These are phyloP conservation scores for Moesziomyces antarcticus DNA, from an alignment of 1,284 basidiomycete species.

Conservation along the genomic window DNA sequence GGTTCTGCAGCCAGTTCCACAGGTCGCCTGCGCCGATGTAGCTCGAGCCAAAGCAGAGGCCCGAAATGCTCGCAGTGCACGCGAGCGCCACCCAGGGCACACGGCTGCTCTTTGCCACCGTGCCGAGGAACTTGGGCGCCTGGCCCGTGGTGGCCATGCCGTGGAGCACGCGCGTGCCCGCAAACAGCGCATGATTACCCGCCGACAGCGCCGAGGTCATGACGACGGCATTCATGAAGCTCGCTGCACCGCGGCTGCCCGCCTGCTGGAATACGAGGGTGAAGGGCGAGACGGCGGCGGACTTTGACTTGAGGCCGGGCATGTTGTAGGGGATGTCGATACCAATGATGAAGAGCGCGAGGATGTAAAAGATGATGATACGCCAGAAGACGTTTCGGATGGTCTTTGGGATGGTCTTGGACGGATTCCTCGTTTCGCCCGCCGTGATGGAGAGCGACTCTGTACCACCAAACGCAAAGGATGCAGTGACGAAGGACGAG, in stretches of 20 bases:
- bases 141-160: slow-evolving; percentile 80
- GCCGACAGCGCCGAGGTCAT: slow-evolving; percentile 86
- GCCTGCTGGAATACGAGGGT: slow-evolving; percentile 66
- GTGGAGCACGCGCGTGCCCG: slow-evolving; percentile 78
- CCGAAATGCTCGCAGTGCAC: slow-evolving; percentile 76
- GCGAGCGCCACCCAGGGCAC: slow-evolving; percentile 79
- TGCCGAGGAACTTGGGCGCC: slow-evolving; percentile 79
- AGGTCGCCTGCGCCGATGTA: slow-evolving; percentile 69
- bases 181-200: slow-evolving; percentile 83
- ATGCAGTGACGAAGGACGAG: slow-evolving; percentile 80
- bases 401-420: slow-evolving; percentile 50
- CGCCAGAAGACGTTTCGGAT: slow-evolving; percentile 76
- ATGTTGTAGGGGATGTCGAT: slow-evolving; percentile 70
- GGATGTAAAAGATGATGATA: slow-evolving; percentile 71
- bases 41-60: slow-evolving; percentile 74
- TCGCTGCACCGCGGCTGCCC: slow-evolving; percentile 69
- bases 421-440: slow-evolving; percentile 51
- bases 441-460: slow-evolving; percentile 71
- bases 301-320: slow-evolving; percentile 40
- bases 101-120: slow-evolving; percentile 75
- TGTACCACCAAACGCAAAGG: slow-evolving; percentile 73
- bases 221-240: slow-evolving; percentile 79
- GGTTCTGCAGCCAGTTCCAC: slow-evolving; percentile 74
- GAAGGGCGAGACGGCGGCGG: slow-evolving; percentile 41
- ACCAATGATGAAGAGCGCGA: slow-evolving; percentile 73